Evolutionary conservation across 2,329 filamentous ascomycete genomes (phyloP), one percentile per base, ranked within the genome.

Genomic region (Stagonosporopsis vannaccii): DNA sequence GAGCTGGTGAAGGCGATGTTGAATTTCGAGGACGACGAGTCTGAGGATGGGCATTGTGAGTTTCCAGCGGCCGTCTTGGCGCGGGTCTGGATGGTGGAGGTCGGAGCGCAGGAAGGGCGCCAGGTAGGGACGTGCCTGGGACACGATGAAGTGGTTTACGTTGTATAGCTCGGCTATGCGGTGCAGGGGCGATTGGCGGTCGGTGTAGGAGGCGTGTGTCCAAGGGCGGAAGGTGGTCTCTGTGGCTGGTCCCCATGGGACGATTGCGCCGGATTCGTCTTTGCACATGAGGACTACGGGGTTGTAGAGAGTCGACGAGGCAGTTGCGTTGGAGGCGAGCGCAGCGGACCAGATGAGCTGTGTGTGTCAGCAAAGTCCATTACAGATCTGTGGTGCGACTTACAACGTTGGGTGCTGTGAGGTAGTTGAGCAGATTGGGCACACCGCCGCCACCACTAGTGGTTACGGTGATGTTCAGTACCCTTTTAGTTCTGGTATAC

Each of bases 71-170:
- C 85, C 68, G 79, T 85, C 60, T 80, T 86, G 74, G 80, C 84
- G 65, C 80, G 84, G 71, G 82, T 84, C 65, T 0, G 90, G 89
- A 4, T 90, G 88, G 75, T 93, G 90, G 79, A 93, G 87, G 65
- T 94, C 90, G 41, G 88, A 90, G 59, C 89, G 87, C 5, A 96
- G 81, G 67, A 97, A 95, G 0, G 93, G 93, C 25, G 94, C 88
- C 15, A 97, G 82, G 75, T 96, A 97, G 0, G 94, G 94, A 3
- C 93, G 85, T 0, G 94, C 92, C 78, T 97, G 94, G 62, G 90
- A 95, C 63, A 98, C 87, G 62, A 98, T 92, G 77, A 96, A 97
- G 79, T 97, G 93, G 72, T 97, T 96, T 49, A 96, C 91, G 72
- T 96, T 96, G 82, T 95, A 95, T 11, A 94, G 84, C 77, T 94